Percentiles rank a stretch among this genome's conserved stretches.
phyloP scores from a whole-genome alignment of 2,329 filamentous ascomycete genomes.

The Stenocarpella maydis region DNA sequence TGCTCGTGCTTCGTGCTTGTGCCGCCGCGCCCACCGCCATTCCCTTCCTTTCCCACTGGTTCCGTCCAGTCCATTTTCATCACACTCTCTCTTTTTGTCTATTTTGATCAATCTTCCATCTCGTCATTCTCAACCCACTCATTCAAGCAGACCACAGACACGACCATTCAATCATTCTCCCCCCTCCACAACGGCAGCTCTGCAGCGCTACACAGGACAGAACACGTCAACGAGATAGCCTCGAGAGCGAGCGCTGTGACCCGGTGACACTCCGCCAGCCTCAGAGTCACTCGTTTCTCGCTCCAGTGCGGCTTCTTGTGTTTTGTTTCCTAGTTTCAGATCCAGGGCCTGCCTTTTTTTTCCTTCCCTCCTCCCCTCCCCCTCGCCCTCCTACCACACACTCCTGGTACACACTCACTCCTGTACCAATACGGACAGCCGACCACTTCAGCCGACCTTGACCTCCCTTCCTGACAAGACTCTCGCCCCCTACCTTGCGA shows the following conservation, averaged over 20 bases:
- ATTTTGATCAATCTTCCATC: conserved; percentile 14
- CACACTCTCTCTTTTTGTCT: conserved; percentile 25
- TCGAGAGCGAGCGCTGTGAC: conserved; percentile 8
- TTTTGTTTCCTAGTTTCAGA: conserved; percentile 29
- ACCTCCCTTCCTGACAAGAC: conserved; percentile 9
- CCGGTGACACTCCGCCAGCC: too few species aligned
- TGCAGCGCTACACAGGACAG: background rate
- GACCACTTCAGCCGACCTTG: conserved; percentile 23
- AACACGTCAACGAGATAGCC: background rate
- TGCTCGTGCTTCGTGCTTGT: conserved; percentile 23
- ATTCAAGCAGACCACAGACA: conserved; percentile 2
- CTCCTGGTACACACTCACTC: background rate
- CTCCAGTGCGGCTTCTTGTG: conserved; percentile 9
- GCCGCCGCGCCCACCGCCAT: conserved; percentile 26
- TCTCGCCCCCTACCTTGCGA: conserved; percentile 24
- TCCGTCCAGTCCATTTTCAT: conserved; percentile 2
- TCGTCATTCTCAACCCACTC: conserved; percentile 22
- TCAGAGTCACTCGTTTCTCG: conserved; percentile 28
- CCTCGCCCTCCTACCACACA: too few species aligned
- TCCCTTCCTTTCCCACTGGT: conserved; percentile 27
- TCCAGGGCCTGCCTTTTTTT: conserved; percentile 5
- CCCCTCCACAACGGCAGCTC: conserved; percentile 12
- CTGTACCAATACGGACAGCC: conserved; percentile 20
- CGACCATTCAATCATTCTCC: conserved; percentile 9
- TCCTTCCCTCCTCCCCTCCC: background rate